phyloP scores from a whole-genome alignment of 1,139 yeast genomes.

The Debaryomycetaceae sp. region DNA sequence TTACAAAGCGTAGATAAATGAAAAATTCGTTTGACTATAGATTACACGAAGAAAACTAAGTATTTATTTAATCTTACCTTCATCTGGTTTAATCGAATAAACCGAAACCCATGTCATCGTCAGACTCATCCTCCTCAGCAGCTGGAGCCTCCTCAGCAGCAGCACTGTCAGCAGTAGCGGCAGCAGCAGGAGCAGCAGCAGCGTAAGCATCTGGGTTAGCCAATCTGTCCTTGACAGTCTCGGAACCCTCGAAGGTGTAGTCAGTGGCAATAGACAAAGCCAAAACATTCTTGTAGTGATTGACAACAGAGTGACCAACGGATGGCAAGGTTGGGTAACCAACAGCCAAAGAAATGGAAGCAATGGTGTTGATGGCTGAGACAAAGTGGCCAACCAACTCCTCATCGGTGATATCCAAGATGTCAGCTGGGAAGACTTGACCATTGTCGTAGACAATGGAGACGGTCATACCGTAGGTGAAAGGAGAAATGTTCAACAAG shows the following conservation, averaged over 20 bases:
- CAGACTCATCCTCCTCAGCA: slow-evolving; percentile 70
- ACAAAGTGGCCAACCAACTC: slow-evolving; percentile 92
- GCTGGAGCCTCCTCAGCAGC: slow-evolving; percentile 63
- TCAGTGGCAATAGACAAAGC: slow-evolving; percentile 98
- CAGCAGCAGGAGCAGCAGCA: slow-evolving; percentile 95
- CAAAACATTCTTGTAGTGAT: slow-evolving; percentile 98
- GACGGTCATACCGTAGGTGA: slow-evolving; percentile 97
- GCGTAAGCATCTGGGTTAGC: slow-evolving; percentile 87
- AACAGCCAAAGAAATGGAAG: slow-evolving; percentile 94
- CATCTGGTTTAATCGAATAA: slow-evolving; percentile 79
- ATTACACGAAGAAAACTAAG: background rate
- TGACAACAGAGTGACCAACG: slow-evolving; percentile 97
- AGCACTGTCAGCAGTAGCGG: slow-evolving; percentile 79
- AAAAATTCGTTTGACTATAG: background rate
- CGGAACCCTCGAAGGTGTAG: slow-evolving; percentile 99
- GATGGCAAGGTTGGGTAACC: slow-evolving; percentile 99
- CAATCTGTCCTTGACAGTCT: slow-evolving; percentile 97
- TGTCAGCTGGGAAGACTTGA: slow-evolving; percentile 93
- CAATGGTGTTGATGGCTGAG: slow-evolving; percentile 88
- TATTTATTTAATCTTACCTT: background rate
- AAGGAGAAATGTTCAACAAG: slow-evolving; percentile 99
- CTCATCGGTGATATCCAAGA: slow-evolving; percentile 98
- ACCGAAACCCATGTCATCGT: slow-evolving; percentile 97
- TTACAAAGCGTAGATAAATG: background rate
- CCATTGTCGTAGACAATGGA: slow-evolving; percentile 98